Evolutionary conservation across 2,329 filamentous ascomycete species (phyloP).

Genomic region (Fusarium sp.): DNA sequence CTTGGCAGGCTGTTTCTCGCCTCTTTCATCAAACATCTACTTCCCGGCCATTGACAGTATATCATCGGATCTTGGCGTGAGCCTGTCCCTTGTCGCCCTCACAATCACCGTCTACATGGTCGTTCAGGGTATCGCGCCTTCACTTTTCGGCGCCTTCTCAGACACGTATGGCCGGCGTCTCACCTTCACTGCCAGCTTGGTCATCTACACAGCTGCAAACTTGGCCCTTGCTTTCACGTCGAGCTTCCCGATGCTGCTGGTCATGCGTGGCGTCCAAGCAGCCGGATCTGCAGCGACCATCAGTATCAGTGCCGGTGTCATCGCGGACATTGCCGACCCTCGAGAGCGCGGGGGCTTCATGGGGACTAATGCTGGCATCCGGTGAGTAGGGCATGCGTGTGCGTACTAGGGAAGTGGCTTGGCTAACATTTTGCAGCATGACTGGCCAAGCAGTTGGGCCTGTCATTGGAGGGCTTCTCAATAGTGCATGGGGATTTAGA

Average conservation of each 20-base stretch:
- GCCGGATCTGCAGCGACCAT: constrained; percentile 38
- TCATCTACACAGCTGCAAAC: constrained; percentile 21
- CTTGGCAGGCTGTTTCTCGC: constrained; percentile 33
- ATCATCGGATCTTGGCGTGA: constrained; percentile 35
- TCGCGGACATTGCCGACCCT: constrained; percentile 36
- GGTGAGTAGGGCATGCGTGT: background rate
- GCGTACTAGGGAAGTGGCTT: no score
- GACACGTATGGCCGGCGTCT: constrained; percentile 44
- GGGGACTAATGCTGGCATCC: constrained; percentile 25
- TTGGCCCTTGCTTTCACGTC: constrained; percentile 21
- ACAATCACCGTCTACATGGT: constrained; percentile 56
- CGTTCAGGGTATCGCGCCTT: constrained; percentile 58
- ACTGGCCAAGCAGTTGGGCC: constrained; percentile 46
- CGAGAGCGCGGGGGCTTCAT: constrained; percentile 37
- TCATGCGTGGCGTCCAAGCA: constrained; percentile 32
- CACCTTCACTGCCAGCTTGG: constrained; percentile 12
- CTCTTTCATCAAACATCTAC: constrained; percentile 43
- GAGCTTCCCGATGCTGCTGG: constrained; percentile 17
- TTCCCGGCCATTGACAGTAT: constrained; percentile 43
- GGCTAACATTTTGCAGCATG: constrained; percentile 12
- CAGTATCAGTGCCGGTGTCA: constrained; percentile 40
- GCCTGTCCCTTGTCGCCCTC: constrained; percentile 48
- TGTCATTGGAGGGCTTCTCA: constrained; percentile 47
- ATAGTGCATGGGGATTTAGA: constrained; percentile 44
- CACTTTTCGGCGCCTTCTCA: constrained; percentile 55